Evolutionary conservation across 1,284 basidiomycete genomes (phyloP).

Genomic region (Sparassis latifolia): DNA sequence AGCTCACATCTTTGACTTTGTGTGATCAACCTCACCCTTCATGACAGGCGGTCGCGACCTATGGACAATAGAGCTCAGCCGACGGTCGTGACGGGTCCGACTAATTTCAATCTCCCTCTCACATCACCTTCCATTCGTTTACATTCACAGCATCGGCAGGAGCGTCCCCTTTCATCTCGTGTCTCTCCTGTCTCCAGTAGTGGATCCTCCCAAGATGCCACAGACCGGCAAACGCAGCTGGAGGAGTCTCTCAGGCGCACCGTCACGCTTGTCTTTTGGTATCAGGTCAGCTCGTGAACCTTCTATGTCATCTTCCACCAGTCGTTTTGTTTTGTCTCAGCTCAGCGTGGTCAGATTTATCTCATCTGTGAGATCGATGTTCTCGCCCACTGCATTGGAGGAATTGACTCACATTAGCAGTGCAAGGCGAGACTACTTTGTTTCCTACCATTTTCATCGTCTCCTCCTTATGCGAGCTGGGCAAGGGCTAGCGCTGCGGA

Average conservation of each 20-base stretch:
- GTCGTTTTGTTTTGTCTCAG: background rate
- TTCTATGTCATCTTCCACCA: slow-evolving; percentile 1
- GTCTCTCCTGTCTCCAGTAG: background rate
- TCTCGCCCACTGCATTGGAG: too few relatives aligned
- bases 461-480: too few relatives aligned
- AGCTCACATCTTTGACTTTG: too few relatives aligned
- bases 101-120: background rate
- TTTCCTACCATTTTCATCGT: too few relatives aligned
- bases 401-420: too few relatives aligned
- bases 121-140: background rate
- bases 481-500: too few relatives aligned
- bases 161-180: background rate
- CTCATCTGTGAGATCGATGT: too few relatives aligned
- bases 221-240: slow-evolving; percentile 14
- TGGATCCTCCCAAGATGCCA: slow-evolving; percentile 3
- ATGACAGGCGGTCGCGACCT: background rate
- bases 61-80: background rate
- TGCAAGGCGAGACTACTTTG: too few relatives aligned
- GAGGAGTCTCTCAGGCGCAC: slow-evolving; percentile 31
- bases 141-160: background rate
- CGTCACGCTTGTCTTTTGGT: slow-evolving; percentile 62
- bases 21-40: too few relatives aligned
- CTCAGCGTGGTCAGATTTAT: too few relatives aligned
- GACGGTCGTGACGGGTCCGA: background rate
- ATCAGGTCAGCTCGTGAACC: slow-evolving; percentile 36